A percentile compares a stretch with the other conserved stretches of the same genome.
These are phyloP conservation scores for Eruca vesicaria DNA, from an alignment of 441 rosid species.

Conservation along the genomic window DNA sequence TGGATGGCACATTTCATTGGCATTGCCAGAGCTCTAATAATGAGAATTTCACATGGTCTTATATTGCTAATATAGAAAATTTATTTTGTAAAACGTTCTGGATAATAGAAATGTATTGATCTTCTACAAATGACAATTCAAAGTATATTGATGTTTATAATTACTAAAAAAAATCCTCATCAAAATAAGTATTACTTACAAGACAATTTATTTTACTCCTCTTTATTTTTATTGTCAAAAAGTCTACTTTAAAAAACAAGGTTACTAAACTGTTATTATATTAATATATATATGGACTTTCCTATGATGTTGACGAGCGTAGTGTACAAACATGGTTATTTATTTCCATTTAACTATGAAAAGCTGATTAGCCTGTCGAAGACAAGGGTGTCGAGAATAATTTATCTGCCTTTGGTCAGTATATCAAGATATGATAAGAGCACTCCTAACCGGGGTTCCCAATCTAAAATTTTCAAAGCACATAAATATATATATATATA, in stretches of 20 bases:
- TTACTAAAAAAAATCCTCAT: background rate
- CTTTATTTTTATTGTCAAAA: background rate
- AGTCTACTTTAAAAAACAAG: too few relatives aligned
- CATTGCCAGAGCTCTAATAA: constrained; percentile 1
- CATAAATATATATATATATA: too few relatives aligned
- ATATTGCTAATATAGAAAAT: background rate
- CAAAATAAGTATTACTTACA: background rate
- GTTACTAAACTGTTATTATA: background rate
- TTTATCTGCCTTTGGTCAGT: background rate
- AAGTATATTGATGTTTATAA: background rate
- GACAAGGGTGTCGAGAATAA: background rate
- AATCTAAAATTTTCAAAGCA: too few relatives aligned
- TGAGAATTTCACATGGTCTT: constrained; percentile 21
- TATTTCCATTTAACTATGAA: background rate
- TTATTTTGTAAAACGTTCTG: background rate
- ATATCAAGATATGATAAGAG: background rate
- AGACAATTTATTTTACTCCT: background rate
- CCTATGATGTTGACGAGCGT: background rate
- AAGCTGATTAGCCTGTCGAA: background rate
- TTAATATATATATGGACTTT: background rate
- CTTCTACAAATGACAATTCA: background rate
- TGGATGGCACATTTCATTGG: constrained; percentile 25
- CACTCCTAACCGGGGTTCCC: too few relatives aligned
- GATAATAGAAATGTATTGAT: background rate
- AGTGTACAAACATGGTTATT: background rate